Percentiles rank a stretch among this genome's conserved stretches.
Evolutionary conservation across 2,329 filamentous ascomycete species (phyloP).

Genomic region (Aspergillus ochraceoroseus): DNA sequence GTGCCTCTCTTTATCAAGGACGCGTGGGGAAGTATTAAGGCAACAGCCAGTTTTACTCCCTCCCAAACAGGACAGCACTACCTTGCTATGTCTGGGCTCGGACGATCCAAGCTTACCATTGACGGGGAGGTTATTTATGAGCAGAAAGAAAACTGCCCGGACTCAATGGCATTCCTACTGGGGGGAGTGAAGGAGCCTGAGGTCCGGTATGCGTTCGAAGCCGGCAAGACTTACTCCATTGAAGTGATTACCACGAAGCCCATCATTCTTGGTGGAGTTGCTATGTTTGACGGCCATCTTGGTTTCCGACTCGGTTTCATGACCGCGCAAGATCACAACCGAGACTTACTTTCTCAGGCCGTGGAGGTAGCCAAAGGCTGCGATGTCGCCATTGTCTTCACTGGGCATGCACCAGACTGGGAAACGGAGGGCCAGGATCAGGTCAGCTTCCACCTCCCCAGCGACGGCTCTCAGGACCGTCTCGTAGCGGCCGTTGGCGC

Average conservation of each 20-base stretch:
- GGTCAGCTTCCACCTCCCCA: slow-evolving; percentile 12
- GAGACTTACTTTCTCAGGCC: slow-evolving; percentile 8
- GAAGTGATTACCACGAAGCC: slow-evolving; percentile 2
- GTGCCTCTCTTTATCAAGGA: slow-evolving; percentile 5
- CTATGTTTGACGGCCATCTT: slow-evolving; percentile 4
- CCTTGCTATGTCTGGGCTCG: slow-evolving; percentile 8
- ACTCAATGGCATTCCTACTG: slow-evolving; percentile 10
- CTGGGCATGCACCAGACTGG: slow-evolving; percentile 13
- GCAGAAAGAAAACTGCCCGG: slow-evolving; percentile 10
- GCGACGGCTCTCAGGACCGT: slow-evolving; percentile 6
- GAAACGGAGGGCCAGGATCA: slow-evolving; percentile 17
- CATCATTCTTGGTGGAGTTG: slow-evolving; percentile 1
- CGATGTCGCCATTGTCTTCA: slow-evolving; percentile 13
- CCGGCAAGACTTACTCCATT: slow-evolving; percentile 4
- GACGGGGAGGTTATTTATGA: slow-evolving; percentile 7
- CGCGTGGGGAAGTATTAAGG: not conserved
- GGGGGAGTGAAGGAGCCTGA: slow-evolving; percentile 8
- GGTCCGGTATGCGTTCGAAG: slow-evolving; percentile 6
- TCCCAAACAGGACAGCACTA: slow-evolving; percentile 7
- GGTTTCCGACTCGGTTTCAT: slow-evolving; percentile 10
- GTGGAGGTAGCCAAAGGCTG: slow-evolving; percentile 5
- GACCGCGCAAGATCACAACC: slow-evolving; percentile 7
- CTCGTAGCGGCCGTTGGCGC: slow-evolving; percentile 12
- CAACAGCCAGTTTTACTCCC: slow-evolving; percentile 2
- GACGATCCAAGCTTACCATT: not conserved